Conservation (phyloP, 495 filamentous ascomycete species). For the Aspergillus affinis region DNA sequence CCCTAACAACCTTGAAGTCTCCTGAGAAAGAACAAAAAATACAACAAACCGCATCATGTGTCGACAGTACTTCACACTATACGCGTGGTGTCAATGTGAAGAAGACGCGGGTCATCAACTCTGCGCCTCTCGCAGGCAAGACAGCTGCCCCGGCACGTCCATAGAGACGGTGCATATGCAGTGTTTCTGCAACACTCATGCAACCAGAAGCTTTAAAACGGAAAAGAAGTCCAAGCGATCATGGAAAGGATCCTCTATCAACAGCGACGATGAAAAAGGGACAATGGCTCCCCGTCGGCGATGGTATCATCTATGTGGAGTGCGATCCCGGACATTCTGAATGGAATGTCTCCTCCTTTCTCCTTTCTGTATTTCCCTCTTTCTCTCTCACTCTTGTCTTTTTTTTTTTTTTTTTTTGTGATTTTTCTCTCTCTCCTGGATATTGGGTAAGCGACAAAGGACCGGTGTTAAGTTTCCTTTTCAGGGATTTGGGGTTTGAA, state of each 20-base stretch:
- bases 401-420: conserved; percentile 1
- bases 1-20: neutral
- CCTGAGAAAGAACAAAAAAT: conserved; percentile 3
- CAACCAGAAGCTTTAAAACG: conserved; percentile 37
- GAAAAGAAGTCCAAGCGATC: conserved; percentile 35
- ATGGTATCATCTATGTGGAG: conserved; percentile 35
- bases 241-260: conserved; percentile 24
- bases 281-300: conserved; percentile 30
- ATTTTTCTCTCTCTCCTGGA: conserved; percentile 13
- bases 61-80: conserved; percentile 43
- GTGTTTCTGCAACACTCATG: conserved; percentile 45
- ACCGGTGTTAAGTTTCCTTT: conserved; percentile 8
- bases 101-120: conserved; percentile 36
- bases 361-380: too few species aligned
- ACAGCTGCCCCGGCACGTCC: conserved; percentile 35
- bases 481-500: neutral
- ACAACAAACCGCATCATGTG: conserved; percentile 33
- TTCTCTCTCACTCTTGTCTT: conserved; percentile 7
- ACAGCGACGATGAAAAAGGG: conserved; percentile 33
- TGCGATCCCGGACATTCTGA: conserved; percentile 25
- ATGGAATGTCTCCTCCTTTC: neutral
- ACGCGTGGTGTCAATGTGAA: conserved; percentile 48
- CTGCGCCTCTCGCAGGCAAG: conserved; percentile 30
- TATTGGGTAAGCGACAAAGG: conserved; percentile 16
- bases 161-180: conserved; percentile 47